These are phyloP conservation scores for Colletotrichum chrysophilum DNA, from an alignment of 2,329 filamentous ascomycete species.

Conservation along the genomic window DNA sequence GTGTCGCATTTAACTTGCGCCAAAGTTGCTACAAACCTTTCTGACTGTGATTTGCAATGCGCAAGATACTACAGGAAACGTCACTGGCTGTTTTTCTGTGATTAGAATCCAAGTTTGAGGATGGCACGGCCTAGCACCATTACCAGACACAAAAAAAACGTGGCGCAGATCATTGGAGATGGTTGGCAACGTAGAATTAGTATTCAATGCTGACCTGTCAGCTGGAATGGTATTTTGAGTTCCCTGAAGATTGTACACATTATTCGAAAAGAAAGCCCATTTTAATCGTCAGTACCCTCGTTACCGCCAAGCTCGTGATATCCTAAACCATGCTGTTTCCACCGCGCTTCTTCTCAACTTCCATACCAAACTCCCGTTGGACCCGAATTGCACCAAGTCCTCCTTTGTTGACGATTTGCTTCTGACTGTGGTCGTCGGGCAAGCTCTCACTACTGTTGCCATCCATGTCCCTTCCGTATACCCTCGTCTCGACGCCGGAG, in stretches of 20 bases:
- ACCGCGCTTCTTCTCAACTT: constrained; percentile 1
- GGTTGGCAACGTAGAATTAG: background rate
- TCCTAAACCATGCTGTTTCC: background rate
- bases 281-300: background rate
- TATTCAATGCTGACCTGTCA: background rate
- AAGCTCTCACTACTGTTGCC: constrained; percentile 6
- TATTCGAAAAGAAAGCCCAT: background rate
- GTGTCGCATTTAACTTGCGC: background rate
- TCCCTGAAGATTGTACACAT: background rate
- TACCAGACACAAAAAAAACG: background rate
- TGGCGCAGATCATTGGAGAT: background rate
- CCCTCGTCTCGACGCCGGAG: constrained; percentile 7
- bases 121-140: background rate
- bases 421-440: constrained; percentile 14
- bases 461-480: constrained; percentile 13
- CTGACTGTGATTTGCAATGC: background rate
- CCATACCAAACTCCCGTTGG: constrained; percentile 8
- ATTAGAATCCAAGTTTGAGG: background rate
- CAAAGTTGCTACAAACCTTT: background rate
- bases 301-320: background rate
- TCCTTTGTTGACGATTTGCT: background rate
- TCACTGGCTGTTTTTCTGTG: background rate
- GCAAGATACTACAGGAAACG: background rate
- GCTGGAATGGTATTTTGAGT: background rate
- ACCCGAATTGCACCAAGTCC: constrained; percentile 12